Base-by-base conservation (phyloP, 805 yeast species). In the Saturnispora galanensis region DNA sequence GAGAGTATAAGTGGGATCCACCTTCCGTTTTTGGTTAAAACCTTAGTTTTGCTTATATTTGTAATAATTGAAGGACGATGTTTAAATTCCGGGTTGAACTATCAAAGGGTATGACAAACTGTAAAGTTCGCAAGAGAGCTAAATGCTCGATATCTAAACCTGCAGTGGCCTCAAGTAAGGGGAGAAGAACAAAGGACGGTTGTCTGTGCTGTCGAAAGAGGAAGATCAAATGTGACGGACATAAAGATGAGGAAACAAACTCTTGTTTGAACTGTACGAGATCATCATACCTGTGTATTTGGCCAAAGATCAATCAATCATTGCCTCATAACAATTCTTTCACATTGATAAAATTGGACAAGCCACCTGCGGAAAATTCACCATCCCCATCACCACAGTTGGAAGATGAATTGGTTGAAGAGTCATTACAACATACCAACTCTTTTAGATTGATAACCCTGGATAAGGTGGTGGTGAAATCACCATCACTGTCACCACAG, bases 171-270 rank as follows among this genome's bases (percentile, higher is more conserved):
- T 13, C 18, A 10, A 35, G 29, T 10, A 41, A 32, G 18, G 26
- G 37, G 6, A 41, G 41, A 2, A 35, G 45, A 11, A 47, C 48
- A 38, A 48, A 46, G 41, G 48, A 42, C 8, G 60, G 60, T 1
- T 57, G 60, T 45, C 40, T 57, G 12, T 57, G 60, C 34, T 57
- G 60, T 38, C 48, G 60, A 10, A 57, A 57, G 36, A 44, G 61
- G 30, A 50, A 54, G 26, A 47, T 56, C 42, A 57, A 57, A 42
- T 57, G 61, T 43, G 57, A 53, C 41, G 60, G 53, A 15, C 16
- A 31, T 1, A 53, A 52, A 37, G 56, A 57, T 4, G 30, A 12
- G 2, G 28, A 38, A 7, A 8, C 41, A 9, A 31, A 17, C n/a
- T 28, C 39, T 12, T 57, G 61, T 39, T 18, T 34, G 2, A 34